phyloP scores from a whole-genome alignment of 371 early-diverging fungal species.

The Mortierella sp. region DNA sequence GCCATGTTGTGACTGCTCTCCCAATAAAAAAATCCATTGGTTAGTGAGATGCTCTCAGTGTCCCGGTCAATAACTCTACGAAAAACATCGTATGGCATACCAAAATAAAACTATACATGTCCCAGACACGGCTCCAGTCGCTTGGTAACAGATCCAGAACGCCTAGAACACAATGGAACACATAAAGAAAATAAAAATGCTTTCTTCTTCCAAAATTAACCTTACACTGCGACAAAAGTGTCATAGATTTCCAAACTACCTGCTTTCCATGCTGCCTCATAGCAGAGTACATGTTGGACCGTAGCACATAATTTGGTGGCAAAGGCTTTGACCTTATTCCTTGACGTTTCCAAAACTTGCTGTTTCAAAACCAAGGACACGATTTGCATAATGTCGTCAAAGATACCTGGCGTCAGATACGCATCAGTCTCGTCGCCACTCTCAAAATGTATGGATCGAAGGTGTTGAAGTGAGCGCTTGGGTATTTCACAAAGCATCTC shows the following conservation, averaged over 20 bases:
- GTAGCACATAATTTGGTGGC: constrained; percentile 21
- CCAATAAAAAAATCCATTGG: no score
- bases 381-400: constrained; percentile 40
- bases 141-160: constrained; percentile 20
- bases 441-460: constrained; percentile 28
- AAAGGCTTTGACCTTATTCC: constrained; percentile 15
- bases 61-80: no score
- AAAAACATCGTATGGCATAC: constrained; percentile 7
- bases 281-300: constrained; percentile 31
- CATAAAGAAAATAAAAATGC: not conserved
- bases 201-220: not conserved
- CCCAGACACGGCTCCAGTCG: constrained; percentile 44
- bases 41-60: no score
- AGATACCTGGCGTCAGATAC: constrained; percentile 19
- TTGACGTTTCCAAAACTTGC: not conserved
- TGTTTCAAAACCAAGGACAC: not conserved
- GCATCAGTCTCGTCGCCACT: constrained; percentile 35
- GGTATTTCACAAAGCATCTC: constrained; percentile 43
- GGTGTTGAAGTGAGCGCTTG: constrained; percentile 8
- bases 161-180: constrained; percentile 7
- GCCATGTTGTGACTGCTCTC: not conserved
- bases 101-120: constrained; percentile 29
- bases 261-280: constrained; percentile 44
- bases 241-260: constrained; percentile 7
- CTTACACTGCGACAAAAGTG: not conserved